Conservation (phyloP, 2,329 filamentous ascomycete species). For the Sporothrix dimorphospora region DNA sequence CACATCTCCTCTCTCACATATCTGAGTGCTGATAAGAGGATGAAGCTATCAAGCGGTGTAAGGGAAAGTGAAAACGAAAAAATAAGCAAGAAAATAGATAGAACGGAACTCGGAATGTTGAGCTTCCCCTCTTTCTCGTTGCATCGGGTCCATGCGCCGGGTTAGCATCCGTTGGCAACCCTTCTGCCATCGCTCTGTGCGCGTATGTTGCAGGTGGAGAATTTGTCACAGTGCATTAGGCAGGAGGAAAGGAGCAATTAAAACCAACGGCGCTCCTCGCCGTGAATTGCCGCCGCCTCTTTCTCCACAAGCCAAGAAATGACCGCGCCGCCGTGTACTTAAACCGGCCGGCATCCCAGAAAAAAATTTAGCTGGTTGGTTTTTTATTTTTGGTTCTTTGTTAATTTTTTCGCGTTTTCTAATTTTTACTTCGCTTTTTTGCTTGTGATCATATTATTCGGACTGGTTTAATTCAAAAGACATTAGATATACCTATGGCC, state of each 20-base stretch:
- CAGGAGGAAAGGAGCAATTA: background rate
- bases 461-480: constrained; percentile 1
- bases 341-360: constrained; percentile 13
- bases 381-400: background rate
- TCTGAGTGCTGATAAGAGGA: background rate
- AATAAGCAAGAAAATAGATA: background rate
- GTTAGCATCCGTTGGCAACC: background rate
- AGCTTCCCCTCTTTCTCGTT: background rate
- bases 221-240: background rate
- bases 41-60: constrained; percentile 2
- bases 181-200: no score
- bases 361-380: background rate
- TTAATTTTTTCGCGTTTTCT: background rate
- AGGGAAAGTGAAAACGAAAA: background rate
- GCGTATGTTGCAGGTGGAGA: background rate
- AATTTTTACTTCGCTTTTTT: background rate
- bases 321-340: constrained; percentile 1
- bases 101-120: background rate
- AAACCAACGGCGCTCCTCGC: background rate
- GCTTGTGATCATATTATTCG: background rate
- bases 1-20: no score
- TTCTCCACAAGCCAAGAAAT: constrained; percentile 22
- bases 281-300: constrained; percentile 7
- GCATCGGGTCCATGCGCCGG: constrained; percentile 6
- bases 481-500: constrained; percentile 27